These are phyloP conservation scores for Aspergillus udagawae DNA, from an alignment of 2,329 filamentous ascomycete species.

Conservation along the genomic window DNA sequence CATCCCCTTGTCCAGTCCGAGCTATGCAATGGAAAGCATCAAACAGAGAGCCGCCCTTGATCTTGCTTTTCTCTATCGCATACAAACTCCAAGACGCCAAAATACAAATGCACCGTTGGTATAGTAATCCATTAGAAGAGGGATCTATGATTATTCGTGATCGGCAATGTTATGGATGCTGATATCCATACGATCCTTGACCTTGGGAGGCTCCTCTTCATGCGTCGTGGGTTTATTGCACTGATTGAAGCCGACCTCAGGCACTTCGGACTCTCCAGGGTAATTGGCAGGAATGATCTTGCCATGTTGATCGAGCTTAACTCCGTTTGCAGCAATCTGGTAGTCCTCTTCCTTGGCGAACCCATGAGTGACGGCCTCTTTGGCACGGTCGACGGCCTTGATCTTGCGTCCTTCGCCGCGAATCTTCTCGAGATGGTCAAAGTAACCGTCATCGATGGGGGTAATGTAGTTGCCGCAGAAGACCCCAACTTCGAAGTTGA, in stretches of 20 bases:
- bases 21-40: conserved; percentile 11
- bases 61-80: conserved; percentile 14
- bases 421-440: conserved; percentile 70
- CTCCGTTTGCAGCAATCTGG: conserved; percentile 60
- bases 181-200: conserved; percentile 55
- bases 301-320: conserved; percentile 53
- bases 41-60: conserved; percentile 12
- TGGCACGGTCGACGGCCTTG: conserved; percentile 62
- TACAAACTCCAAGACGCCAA: conserved; percentile 21
- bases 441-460: conserved; percentile 72
- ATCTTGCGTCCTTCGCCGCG: conserved; percentile 66
- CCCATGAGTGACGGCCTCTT: conserved; percentile 61
- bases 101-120: conserved; percentile 6
- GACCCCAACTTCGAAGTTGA: conserved; percentile 82
- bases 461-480: conserved; percentile 88
- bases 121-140: conserved; percentile 7
- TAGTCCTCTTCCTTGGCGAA: conserved; percentile 58
- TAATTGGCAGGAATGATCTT: conserved; percentile 51
- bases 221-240: conserved; percentile 19
- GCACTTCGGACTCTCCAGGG: conserved; percentile 20
- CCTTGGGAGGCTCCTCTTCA: conserved; percentile 35
- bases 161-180: conserved; percentile 56
- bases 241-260: conserved; percentile 20
- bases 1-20: conserved; percentile 5
- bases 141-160: conserved; percentile 32